phyloP scores from a whole-genome alignment of 768 basidiomycete genomes.

The Calocybe indica region DNA sequence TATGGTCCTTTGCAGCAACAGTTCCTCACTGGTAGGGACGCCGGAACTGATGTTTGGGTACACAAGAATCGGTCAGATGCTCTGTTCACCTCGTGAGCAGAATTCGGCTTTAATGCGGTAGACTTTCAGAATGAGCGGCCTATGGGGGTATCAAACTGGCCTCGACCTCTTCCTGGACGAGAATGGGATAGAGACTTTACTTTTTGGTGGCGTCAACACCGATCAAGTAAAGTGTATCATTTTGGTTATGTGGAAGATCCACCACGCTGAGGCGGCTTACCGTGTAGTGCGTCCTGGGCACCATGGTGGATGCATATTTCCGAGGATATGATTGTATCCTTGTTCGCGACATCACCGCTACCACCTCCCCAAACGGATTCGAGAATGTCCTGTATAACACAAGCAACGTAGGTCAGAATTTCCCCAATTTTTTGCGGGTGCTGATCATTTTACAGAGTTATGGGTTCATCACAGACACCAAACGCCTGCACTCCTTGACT shows the following conservation, averaged over 20 bases:
- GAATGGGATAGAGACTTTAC: slow-evolving; percentile 53
- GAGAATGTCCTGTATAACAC: slow-evolving; percentile 56
- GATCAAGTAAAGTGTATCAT: slow-evolving; percentile 43
- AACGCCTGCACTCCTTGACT: slow-evolving; percentile 16
- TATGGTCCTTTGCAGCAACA: slow-evolving; percentile 59
- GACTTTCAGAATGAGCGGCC: slow-evolving; percentile 48
- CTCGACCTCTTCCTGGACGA: slow-evolving; percentile 59
- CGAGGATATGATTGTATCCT: slow-evolving; percentile 60
- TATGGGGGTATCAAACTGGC: slow-evolving; percentile 61
- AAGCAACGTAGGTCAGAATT: slow-evolving; percentile 35
- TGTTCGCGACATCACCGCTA: slow-evolving; percentile 54
- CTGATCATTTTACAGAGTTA: slow-evolving; percentile 30
- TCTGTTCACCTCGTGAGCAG: neutral
- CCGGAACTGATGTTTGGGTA: slow-evolving; percentile 65
- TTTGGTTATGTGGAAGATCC: too few relatives aligned
- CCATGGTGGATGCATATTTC: slow-evolving; percentile 57
- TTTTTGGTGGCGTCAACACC: slow-evolving; percentile 63
- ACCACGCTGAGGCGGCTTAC: neutral
- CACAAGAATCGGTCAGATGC: slow-evolving; percentile 55
- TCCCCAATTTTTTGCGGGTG: neutral
- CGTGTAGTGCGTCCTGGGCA: slow-evolving; percentile 56
- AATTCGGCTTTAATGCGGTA: neutral
- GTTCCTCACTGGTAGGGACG: slow-evolving; percentile 43
- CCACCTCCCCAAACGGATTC: slow-evolving; percentile 54
- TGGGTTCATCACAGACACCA: slow-evolving; percentile 42